Base-by-base conservation (phyloP, 306 rosid genomes). In the Citrullus colocynthis region DNA sequence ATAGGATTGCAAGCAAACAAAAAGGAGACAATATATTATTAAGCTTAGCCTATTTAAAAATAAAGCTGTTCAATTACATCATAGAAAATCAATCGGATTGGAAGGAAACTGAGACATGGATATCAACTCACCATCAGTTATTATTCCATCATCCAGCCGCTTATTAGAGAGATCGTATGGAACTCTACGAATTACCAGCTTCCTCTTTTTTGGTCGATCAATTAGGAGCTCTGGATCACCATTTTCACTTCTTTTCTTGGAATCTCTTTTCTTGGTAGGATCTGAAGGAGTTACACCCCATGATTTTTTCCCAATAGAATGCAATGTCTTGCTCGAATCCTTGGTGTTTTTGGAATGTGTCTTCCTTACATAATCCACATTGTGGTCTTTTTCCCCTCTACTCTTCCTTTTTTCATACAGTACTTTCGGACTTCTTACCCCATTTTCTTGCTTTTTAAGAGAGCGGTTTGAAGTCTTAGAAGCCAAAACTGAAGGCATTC, bases 141-240 rank as follows among this genome's bases (percentile, higher is more conserved):
- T 84, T 78, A 84, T 65, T 71, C 83, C 79, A 75, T 95, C 97
- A 73, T 88, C 91, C 66, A 87, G 81, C 74, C 98, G 88, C 86
- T 95, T 95, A 83, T 95, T 92, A 76, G 97, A 92, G 83, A 85
- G 85, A 81, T 95, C 96, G 82, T 83, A n/a, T 0, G 92, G 97
- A 73, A 90, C 93, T 51, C 88, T 37, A 74, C 77, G 91, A 74
- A 95, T 92, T 10, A 81, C 81, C 80, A 87, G 87, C 84, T 92
- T 90, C 81, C 75, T 89, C 95, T 78, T 95, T 90, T 65, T 89
- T 65, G 87, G 88, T 74, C 74, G 84, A 76, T 81, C 91, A 81
- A 69, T 84, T 41, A 7, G 66, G 24, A 17, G 72, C 83, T 86
- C 85, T 1, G 79, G 59, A 82, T 84, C 86, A 57, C 82, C 89